Evolutionary conservation across 108 stramenopile species (phyloP), one percentile per base, ranked within the genome.

Genomic region (Cyclostephanos invisitatus): DNA sequence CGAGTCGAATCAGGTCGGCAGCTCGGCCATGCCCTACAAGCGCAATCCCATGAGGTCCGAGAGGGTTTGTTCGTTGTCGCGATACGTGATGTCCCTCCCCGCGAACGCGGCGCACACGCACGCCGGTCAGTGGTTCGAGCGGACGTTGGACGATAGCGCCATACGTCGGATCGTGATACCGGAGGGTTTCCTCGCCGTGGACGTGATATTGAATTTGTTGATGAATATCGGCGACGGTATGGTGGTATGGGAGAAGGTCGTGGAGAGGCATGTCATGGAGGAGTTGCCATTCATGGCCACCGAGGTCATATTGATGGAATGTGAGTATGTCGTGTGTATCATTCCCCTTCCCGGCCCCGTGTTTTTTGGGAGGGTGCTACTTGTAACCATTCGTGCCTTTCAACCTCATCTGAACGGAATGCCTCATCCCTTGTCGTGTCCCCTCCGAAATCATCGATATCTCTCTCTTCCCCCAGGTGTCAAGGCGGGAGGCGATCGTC

Each of bases 251-350:
- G 97, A 97, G 5, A 85, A 96, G 46, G 97, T 99, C 51, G 96
- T 99, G 50, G 74, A 83, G 56, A 69, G 90, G 22, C 97, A 97
- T 64, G 97, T 97, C 40, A 93, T 92, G 87, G 90, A 92, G n/a
- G 98, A 99, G 87, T 80, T 99, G 44, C 98, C 98, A 2, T 99
- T 99, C 79, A 99, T 99, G 98, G 94, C 97, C 18, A 99, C 98
- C 0, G 98, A 99, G 83, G 96, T 95, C 59, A 99, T 99, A 73
- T 83, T 99, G 40, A 99, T 99, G 98, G 97, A 97, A 59, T 96
- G 97, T 92, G 68, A 89, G 90, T 91, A 24, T 15, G 20, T 25
- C 28, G 46, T 27, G 17, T 24, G 15, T 57, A 62, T 62, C 49
- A 5, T 51, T 18, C 15, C 9, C 18, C 28, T 15, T 53, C 46